Evolutionary conservation across 2,329 filamentous ascomycete genomes (phyloP).

Genomic region (Ophiostoma fasciatum): DNA sequence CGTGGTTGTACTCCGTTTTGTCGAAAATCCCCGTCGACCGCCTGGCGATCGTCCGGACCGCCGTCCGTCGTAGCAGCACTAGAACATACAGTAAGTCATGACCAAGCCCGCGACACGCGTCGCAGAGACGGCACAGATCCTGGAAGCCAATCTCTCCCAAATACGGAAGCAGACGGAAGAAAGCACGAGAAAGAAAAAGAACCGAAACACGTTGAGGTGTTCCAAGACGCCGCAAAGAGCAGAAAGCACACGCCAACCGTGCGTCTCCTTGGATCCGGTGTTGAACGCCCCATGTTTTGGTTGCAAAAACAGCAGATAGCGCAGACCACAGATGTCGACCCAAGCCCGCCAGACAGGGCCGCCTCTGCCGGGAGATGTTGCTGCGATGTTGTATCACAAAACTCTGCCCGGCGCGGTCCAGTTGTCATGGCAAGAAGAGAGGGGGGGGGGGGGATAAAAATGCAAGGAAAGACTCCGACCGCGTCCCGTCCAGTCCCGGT

Average conservation of each 20-base stretch:
- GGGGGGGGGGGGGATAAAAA: background rate
- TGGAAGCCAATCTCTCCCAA: background rate
- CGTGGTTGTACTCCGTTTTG: too few species aligned
- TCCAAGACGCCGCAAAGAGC: conserved; percentile 36
- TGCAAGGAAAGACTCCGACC: background rate
- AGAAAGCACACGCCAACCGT: too few species aligned
- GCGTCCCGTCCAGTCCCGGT: too few species aligned
- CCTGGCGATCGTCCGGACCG: too few species aligned
- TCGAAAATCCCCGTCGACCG: too few species aligned
- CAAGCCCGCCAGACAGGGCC: conserved; percentile 31
- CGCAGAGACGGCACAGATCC: too few species aligned
- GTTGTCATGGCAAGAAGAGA: too few species aligned
- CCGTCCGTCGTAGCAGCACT: too few species aligned
- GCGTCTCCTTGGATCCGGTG: conserved; percentile 46
- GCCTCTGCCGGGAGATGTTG: conserved; percentile 23
- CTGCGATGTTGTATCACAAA: conserved; percentile 63
- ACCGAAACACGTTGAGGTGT: conserved; percentile 51
- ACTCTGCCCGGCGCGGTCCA: conserved; percentile 20
- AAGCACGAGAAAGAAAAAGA: background rate
- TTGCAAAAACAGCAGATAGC: conserved; percentile 70
- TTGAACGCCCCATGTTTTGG: conserved; percentile 73
- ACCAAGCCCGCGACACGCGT: too few species aligned
- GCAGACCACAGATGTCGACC: conserved; percentile 49
- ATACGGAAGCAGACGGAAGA: background rate
- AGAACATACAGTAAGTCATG: too few species aligned